Conservation (phyloP, 768 basidiomycete genomes). For the Ramaria sp. region DNA sequence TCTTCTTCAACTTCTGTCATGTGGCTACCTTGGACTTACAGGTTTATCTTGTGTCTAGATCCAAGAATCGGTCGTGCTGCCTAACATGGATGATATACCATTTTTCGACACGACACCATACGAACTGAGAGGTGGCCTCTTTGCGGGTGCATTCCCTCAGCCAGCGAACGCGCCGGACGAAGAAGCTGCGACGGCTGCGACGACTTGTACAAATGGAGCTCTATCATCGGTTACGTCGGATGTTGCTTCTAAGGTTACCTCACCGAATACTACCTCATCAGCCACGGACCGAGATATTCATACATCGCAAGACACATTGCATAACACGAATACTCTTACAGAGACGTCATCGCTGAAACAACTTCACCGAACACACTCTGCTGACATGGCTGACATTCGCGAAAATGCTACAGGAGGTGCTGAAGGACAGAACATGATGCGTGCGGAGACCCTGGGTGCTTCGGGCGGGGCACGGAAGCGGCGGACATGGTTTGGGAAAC, state of each 20-base stretch:
- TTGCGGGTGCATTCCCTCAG: conserved; percentile 49
- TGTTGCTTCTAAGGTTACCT: conserved; percentile 8
- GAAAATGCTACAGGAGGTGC: neutral
- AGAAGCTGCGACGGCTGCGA: conserved; percentile 2
- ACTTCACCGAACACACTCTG: neutral
- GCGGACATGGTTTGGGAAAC: neutral
- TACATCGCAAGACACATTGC: neutral
- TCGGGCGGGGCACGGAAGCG: neutral
- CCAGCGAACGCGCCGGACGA: conserved; percentile 2
- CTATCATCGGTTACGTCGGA: no score
- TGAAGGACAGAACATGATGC: neutral
- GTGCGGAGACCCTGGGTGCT: neutral
- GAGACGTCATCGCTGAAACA: neutral
- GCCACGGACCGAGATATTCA: conserved; percentile 1
- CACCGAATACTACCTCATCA: neutral
- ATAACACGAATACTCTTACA: neutral
- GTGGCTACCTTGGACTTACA: neutral
- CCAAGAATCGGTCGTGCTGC: conserved; percentile 85
- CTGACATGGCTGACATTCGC: neutral
- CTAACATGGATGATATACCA: conserved; percentile 97
- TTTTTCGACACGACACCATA: conserved; percentile 76
- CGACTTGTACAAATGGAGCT: no score
- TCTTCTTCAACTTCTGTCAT: neutral
- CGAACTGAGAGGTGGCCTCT: conserved; percentile 78
- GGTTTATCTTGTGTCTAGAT: conserved; percentile 39